A percentile compares a stretch with the other conserved stretches of the same genome.
phyloP scores from a whole-genome alignment of 164 flowering plant species.

The Vitis riparia region DNA sequence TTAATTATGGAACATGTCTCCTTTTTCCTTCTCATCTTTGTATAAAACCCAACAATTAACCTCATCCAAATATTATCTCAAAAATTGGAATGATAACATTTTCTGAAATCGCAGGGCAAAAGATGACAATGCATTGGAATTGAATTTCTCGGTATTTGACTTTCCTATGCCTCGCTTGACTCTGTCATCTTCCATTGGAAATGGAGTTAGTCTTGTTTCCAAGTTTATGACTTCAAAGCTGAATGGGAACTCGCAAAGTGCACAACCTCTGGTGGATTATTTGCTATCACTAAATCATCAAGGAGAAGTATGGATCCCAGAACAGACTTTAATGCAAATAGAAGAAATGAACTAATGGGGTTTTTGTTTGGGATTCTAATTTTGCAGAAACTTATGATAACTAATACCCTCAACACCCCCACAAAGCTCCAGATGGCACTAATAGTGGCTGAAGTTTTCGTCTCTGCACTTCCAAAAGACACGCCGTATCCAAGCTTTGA shows the following conservation, averaged over 20 bases:
- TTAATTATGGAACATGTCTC: too few species aligned
- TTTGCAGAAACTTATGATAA: constrained; percentile 48
- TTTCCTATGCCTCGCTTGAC: constrained; percentile 34
- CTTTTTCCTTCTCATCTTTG: too few species aligned
- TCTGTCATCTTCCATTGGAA: constrained; percentile 54
- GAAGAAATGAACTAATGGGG: not conserved
- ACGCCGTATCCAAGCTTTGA: constrained; percentile 45
- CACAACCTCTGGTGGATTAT: constrained; percentile 42
- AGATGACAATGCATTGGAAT: constrained; percentile 48
- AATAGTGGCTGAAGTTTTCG: constrained; percentile 39
- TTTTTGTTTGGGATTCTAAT: not conserved
- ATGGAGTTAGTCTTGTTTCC: constrained; percentile 47
- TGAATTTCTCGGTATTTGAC: constrained; percentile 58
- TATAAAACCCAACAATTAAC: too few species aligned
- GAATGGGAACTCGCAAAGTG: constrained; percentile 24
- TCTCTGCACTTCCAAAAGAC: constrained; percentile 31
- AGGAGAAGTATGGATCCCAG: constrained; percentile 22
- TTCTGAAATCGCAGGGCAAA: constrained; percentile 32
- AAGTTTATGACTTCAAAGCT: constrained; percentile 40
- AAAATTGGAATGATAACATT: not conserved
- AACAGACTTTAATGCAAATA: not conserved
- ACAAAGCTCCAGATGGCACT: constrained; percentile 41
- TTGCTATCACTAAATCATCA: constrained; percentile 24
- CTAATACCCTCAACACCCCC: constrained; percentile 25
- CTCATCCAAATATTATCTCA: too few species aligned